Evolutionary conservation across 345 rosid genomes (phyloP).

Genomic region (Syzygium jambos): DNA sequence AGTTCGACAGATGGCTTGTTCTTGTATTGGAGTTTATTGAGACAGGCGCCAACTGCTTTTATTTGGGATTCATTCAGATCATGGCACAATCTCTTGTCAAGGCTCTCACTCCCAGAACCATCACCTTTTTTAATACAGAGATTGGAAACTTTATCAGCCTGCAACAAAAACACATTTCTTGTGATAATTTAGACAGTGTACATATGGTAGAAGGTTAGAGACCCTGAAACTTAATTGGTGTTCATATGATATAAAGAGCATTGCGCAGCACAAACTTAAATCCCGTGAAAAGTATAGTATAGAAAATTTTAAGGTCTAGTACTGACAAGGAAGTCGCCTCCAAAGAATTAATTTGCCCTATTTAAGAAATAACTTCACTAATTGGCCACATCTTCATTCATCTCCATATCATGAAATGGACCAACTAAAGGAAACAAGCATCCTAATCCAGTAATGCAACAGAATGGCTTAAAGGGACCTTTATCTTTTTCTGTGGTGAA

Average conservation of each 20-base stretch:
- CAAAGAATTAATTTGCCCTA: not conserved
- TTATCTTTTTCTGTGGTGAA: not conserved
- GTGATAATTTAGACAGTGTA: not conserved
- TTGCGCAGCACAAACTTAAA: not conserved
- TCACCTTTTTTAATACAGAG: not conserved
- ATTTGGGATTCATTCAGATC: slow-evolving; percentile 24
- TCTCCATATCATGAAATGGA: not conserved
- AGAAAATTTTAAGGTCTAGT: not conserved
- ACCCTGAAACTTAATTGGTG: not conserved
- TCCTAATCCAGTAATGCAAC: slow-evolving; percentile 1
- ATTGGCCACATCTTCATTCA: not conserved
- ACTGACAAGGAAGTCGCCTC: not conserved
- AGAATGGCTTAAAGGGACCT: not conserved
- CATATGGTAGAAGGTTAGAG: not conserved
- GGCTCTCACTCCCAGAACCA: not conserved
- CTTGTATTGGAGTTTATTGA: slow-evolving; percentile 5
- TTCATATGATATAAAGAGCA: not conserved
- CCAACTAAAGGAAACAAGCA: not conserved
- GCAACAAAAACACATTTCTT: not conserved
- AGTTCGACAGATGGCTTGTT: slow-evolving; percentile 20
- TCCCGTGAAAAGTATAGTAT: not conserved
- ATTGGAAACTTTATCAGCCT: slow-evolving; percentile 20
- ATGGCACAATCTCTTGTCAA: not conserved
- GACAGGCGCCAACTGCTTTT: slow-evolving; percentile 14
- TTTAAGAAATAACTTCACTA: not conserved